phyloP scores from a whole-genome alignment of 257 asterid species.

The Parsonsia alboflavescens region DNA sequence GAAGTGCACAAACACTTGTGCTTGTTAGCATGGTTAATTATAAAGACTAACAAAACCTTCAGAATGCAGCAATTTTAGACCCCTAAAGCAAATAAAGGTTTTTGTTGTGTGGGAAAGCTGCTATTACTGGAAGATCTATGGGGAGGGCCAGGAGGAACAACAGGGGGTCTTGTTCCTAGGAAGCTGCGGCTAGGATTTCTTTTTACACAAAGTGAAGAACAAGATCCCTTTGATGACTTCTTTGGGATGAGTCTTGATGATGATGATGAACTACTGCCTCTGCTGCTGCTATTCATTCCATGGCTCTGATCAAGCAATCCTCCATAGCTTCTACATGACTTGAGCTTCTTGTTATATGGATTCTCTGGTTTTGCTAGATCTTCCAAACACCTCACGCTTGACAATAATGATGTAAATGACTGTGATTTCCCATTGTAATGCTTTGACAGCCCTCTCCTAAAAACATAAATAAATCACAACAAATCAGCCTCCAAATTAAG shows the following conservation, averaged over 20 bases:
- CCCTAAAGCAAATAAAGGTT: conserved; percentile 36
- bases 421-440: conserved; percentile 70
- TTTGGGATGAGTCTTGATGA: conserved; percentile 27
- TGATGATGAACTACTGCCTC: conserved; percentile 23
- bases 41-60: not conserved
- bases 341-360: conserved; percentile 55
- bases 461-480: not conserved
- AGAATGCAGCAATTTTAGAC: not conserved
- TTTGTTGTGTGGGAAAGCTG: conserved; percentile 29
- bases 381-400: conserved; percentile 45
- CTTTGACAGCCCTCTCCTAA: conserved; percentile 67
- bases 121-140: conserved; percentile 24
- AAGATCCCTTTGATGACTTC: conserved; percentile 21
- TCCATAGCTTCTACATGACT: conserved; percentile 44
- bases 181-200: conserved; percentile 31
- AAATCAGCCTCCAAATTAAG: not conserved
- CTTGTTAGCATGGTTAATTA: too few relatives aligned
- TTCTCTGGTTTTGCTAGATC: conserved; percentile 59
- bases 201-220: conserved; percentile 27
- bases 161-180: conserved; percentile 29
- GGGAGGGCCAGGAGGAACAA: conserved; percentile 23
- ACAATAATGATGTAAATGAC: conserved; percentile 48
- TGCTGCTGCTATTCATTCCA: not conserved
- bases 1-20: not conserved
- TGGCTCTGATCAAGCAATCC: conserved; percentile 22